A percentile compares a stretch with the other conserved stretches of the same genome.
These are phyloP conservation scores for Friedmanniomyces endolithicus DNA, from an alignment of 495 filamentous ascomycete species.

Conservation along the genomic window DNA sequence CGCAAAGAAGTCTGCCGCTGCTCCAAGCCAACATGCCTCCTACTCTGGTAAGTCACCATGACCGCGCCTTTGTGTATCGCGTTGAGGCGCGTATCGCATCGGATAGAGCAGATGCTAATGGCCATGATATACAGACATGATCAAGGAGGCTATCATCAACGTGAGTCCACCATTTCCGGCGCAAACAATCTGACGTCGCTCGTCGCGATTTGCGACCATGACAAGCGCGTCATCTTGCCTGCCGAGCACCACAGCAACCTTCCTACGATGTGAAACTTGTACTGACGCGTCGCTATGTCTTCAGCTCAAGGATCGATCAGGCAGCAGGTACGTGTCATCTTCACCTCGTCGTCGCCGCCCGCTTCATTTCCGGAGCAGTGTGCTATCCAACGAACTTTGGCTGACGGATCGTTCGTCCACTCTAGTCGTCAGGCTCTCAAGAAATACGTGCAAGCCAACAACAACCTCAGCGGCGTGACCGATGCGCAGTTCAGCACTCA, in stretches of 20 bases:
- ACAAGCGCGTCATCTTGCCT: constrained; percentile 9
- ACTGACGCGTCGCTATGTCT: constrained; percentile 35
- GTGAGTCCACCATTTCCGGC: constrained; percentile 38
- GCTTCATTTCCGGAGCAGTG: too few relatives aligned
- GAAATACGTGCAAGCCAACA: constrained; percentile 97
- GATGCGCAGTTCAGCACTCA: constrained; percentile 72
- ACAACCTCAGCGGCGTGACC: constrained; percentile 58
- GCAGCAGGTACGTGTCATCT: constrained; percentile 44
- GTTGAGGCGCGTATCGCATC: constrained; percentile 15
- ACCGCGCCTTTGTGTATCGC: constrained; percentile 15
- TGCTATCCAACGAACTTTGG: neutral
- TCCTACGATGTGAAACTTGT: constrained; percentile 19
- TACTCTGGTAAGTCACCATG: constrained; percentile 38
- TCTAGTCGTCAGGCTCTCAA: constrained; percentile 85
- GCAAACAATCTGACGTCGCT: constrained; percentile 31
- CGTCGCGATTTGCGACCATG: constrained; percentile 23
- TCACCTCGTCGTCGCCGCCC: constrained; percentile 20
- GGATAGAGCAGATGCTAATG: constrained; percentile 29
- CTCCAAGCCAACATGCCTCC: constrained; percentile 39
- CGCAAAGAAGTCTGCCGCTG: constrained; percentile 33
- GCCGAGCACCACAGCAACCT: constrained; percentile 3
- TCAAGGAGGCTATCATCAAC: constrained; percentile 53
- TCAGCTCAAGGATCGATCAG: constrained; percentile 55
- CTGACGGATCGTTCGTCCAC: constrained; percentile 28
- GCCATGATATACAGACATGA: constrained; percentile 43